Evolutionary conservation across 768 basidiomycete species (phyloP).

Genomic region (Peribolospora kevripleyi): DNA sequence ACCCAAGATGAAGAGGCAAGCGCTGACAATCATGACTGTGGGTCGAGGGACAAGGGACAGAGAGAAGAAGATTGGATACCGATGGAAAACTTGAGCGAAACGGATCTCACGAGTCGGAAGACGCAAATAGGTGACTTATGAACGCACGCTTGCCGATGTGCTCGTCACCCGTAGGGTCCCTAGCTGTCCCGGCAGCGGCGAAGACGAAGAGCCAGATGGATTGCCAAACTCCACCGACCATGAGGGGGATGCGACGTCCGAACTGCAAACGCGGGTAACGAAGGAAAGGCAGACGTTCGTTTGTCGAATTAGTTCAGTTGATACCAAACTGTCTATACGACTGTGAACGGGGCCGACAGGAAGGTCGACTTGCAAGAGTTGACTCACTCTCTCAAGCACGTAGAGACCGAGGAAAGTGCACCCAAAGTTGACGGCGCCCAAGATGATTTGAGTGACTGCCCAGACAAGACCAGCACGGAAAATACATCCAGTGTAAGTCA

Average conservation of each 20-base stretch:
- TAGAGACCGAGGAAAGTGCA: conserved; percentile 51
- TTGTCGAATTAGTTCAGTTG: background rate
- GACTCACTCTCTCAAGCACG: conserved; percentile 35
- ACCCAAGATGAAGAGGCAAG: conserved; percentile 46
- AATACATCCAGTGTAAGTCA: no score
- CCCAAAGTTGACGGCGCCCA: conserved; percentile 46
- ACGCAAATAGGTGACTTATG: background rate
- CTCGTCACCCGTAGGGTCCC: conserved; percentile 28
- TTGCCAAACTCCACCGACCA: conserved; percentile 48
- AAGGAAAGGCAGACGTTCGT: no score
- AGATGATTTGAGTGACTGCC: conserved; percentile 40
- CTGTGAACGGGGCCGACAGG: no score
- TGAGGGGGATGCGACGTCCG: conserved; percentile 39
- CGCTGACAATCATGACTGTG: conserved; percentile 38
- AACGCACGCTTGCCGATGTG: conserved; percentile 31
- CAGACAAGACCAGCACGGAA: no score
- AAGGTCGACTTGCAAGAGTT: no score
- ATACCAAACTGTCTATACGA: no score
- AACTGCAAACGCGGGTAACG: conserved; percentile 22
- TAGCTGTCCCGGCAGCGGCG: conserved; percentile 43
- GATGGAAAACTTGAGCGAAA: background rate
- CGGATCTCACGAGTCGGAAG: background rate
- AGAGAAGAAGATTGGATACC: background rate
- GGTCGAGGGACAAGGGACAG: background rate
- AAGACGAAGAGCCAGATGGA: conserved; percentile 46